These are phyloP conservation scores for Termitomyces titanicus DNA, from an alignment of 768 basidiomycete species.

Conservation along the genomic window DNA sequence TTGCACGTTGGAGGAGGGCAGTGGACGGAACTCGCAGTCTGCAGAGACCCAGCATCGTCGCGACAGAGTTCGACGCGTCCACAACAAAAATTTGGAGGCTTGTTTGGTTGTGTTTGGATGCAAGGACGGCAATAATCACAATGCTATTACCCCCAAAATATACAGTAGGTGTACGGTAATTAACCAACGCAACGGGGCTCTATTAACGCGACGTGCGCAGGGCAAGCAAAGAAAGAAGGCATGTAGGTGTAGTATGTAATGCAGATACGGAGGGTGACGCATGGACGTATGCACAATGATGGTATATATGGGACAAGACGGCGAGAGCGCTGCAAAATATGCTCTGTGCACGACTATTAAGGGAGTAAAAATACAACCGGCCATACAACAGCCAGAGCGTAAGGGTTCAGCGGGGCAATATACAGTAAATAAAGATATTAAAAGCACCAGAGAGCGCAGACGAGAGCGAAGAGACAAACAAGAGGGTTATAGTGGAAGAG, in stretches of 20 bases:
- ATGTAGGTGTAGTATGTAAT: not conserved
- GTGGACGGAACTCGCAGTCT: constrained; percentile 18
- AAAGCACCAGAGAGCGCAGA: constrained; percentile 12
- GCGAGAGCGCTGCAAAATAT: not conserved
- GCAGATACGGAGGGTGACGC: constrained; percentile 5
- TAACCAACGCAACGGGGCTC: constrained; percentile 1
- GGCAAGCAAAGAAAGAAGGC: not conserved
- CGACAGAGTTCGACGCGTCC: no score
- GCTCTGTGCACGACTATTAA: constrained; percentile 7
- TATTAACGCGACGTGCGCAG: not conserved
- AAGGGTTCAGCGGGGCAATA: constrained; percentile 26
- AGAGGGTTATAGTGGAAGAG: constrained; percentile 32
- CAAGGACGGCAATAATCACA: no score
- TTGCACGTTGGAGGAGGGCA: constrained; percentile 17
- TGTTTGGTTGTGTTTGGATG: constrained; percentile 18
- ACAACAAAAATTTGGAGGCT: constrained; percentile 14
- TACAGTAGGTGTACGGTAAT: constrained; percentile 10
- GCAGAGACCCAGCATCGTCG: constrained; percentile 26
- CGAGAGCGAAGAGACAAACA: constrained; percentile 8
- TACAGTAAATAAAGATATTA: constrained; percentile 49
- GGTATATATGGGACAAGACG: constrained; percentile 3
- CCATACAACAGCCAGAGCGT: constrained; percentile 20
- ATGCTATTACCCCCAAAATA: constrained; percentile 1
- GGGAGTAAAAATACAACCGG: constrained; percentile 14
- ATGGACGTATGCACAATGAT: constrained; percentile 6